These are phyloP conservation scores for Trametes villosa DNA, from an alignment of 768 basidiomycete genomes.

Conservation along the genomic window DNA sequence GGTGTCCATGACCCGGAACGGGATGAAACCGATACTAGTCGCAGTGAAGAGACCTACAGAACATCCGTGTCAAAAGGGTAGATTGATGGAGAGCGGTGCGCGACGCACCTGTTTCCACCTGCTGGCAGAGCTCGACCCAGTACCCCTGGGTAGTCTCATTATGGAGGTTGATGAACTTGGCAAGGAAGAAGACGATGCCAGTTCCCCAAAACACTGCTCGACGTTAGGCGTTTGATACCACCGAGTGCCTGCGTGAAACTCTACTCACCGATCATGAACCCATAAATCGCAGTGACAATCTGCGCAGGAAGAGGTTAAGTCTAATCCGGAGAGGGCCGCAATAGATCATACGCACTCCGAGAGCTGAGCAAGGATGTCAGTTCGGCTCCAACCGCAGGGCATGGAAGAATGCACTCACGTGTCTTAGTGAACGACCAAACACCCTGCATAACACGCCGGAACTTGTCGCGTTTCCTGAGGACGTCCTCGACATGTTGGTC, in stretches of 20 bases:
- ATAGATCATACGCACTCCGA: slow-evolving; percentile 60
- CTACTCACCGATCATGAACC: slow-evolving; percentile 66
- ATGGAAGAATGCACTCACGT: slow-evolving; percentile 48
- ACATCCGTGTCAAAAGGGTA: background rate
- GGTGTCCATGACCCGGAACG: slow-evolving; percentile 74
- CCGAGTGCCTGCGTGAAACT: slow-evolving; percentile 1
- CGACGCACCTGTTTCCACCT: slow-evolving; percentile 69
- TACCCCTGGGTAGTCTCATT: slow-evolving; percentile 71
- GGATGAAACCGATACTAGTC: slow-evolving; percentile 81
- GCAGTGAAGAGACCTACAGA: slow-evolving; percentile 71
- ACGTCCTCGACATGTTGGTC: slow-evolving; percentile 83
- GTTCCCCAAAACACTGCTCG: slow-evolving; percentile 81
- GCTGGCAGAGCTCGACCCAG: slow-evolving; percentile 81
- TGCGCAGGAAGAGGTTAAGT: slow-evolving; percentile 27
- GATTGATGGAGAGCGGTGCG: background rate
- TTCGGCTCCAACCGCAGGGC: background rate
- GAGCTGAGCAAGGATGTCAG: slow-evolving; percentile 43
- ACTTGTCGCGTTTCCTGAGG: slow-evolving; percentile 61
- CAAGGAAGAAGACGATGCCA: slow-evolving; percentile 76
- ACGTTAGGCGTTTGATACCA: background rate
- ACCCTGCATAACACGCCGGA: slow-evolving; percentile 64
- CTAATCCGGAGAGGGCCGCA: background rate
- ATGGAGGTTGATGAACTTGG: slow-evolving; percentile 70
- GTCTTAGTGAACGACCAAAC: slow-evolving; percentile 87
- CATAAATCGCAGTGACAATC: slow-evolving; percentile 74